Evolutionary conservation across 192 early-diverging fungal genomes (phyloP).

Genomic region (Pilobolus umbonatus): DNA sequence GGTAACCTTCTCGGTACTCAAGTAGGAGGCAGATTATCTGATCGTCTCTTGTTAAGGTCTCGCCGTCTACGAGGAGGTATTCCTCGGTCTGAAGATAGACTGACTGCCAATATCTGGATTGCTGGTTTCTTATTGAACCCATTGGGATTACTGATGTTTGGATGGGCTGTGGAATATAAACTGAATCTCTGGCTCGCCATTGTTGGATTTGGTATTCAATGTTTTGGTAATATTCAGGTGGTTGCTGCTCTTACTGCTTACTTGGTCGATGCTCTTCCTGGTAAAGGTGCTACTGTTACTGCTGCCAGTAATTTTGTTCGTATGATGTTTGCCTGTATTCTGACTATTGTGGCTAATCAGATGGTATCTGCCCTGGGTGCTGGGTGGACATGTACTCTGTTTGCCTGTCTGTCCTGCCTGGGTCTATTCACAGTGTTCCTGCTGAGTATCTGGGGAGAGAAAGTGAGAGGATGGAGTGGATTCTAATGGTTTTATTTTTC

Average conservation of each 20-base stretch:
- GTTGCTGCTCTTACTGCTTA: slow-evolving; percentile 34
- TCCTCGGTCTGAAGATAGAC: slow-evolving; percentile 32
- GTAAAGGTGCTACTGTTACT: slow-evolving; percentile 37
- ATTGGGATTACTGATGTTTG: slow-evolving; percentile 38
- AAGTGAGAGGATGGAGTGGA: slow-evolving; percentile 23
- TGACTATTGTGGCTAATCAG: slow-evolving; percentile 36
- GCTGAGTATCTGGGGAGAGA: slow-evolving; percentile 33
- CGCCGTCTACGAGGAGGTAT: slow-evolving; percentile 31
- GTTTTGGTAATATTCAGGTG: slow-evolving; percentile 41
- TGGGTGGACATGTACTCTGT: slow-evolving; percentile 36
- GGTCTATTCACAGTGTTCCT: slow-evolving; percentile 32
- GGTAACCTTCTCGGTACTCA: slow-evolving; percentile 38
- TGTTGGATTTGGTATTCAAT: slow-evolving; percentile 36
- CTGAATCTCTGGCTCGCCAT: slow-evolving; percentile 31
- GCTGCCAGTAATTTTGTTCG: slow-evolving; percentile 39
- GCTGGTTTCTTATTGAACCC: slow-evolving; percentile 36
- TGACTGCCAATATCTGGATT: slow-evolving; percentile 36
- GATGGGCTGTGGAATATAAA: slow-evolving; percentile 32
- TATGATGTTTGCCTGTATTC: slow-evolving; percentile 36
- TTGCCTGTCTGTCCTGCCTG: slow-evolving; percentile 28
- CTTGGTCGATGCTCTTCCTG: slow-evolving; percentile 38
- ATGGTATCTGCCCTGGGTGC: slow-evolving; percentile 40
- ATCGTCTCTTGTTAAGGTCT: slow-evolving; percentile 29
- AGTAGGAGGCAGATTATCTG: slow-evolving; percentile 37
- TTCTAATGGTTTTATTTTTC: neutral